A percentile compares a stretch with the other conserved stretches of the same genome.
Conservation (phyloP, 805 yeast species). For the Candida boleticola region DNA sequence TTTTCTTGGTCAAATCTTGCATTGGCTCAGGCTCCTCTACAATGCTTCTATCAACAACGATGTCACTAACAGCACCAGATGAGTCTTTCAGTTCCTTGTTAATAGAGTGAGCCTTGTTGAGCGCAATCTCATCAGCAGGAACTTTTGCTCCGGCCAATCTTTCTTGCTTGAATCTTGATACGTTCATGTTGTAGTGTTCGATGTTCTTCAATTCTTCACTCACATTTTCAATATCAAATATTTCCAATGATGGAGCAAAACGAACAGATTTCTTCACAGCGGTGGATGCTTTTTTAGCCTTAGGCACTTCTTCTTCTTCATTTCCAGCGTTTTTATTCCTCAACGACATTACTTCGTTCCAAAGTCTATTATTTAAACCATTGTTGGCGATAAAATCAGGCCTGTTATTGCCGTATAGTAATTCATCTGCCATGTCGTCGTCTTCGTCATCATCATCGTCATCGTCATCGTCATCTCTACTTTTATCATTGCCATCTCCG, state of each 20-base stretch:
- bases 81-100: background rate
- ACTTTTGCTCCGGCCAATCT: constrained; percentile 16
- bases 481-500: background rate
- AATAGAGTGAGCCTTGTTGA: background rate
- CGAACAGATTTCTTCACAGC: constrained; percentile 46
- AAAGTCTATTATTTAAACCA: constrained; percentile 25
- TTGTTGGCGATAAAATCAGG: constrained; percentile 12
- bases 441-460: constrained; percentile 24
- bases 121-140: constrained; percentile 6
- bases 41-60: constrained; percentile 11
- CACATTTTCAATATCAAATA: constrained; percentile 59
- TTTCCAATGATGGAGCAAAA: constrained; percentile 51
- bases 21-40: constrained; percentile 3
- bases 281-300: background rate
- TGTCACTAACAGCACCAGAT: constrained; percentile 9
- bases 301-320: background rate
- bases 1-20: constrained; percentile 1
- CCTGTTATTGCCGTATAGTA: constrained; percentile 20
- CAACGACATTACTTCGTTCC: constrained; percentile 38
- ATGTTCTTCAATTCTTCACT: constrained; percentile 44
- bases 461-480: constrained; percentile 29
- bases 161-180: constrained; percentile 18
- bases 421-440: constrained; percentile 30
- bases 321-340: constrained; percentile 14
- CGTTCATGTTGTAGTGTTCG: constrained; percentile 17